phyloP scores from a whole-genome alignment of 2,329 filamentous ascomycete species.

The Cordyceps fumosorosea region DNA sequence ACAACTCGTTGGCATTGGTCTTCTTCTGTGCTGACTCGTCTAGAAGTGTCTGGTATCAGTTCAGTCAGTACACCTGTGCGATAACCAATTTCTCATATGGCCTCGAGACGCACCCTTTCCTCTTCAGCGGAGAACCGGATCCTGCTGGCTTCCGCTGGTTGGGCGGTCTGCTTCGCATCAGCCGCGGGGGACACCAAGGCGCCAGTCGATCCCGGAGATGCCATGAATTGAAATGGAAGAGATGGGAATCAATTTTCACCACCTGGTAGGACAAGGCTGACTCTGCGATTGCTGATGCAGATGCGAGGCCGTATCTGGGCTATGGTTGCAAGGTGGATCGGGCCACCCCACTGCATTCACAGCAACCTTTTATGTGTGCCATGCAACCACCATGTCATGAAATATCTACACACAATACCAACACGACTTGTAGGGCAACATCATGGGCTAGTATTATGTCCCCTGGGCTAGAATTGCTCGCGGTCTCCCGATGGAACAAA shows the following conservation, averaged over 20 bases:
- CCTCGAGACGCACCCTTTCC: constrained; percentile 2
- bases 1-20: constrained; percentile 70
- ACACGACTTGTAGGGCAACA: too few species aligned
- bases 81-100: neutral
- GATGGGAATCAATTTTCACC: neutral
- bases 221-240: neutral
- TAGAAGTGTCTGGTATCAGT: constrained; percentile 51
- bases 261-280: neutral
- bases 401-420: too few species aligned
- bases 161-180: neutral
- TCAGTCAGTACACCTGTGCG: neutral
- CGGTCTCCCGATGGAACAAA: too few species aligned
- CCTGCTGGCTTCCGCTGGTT: neutral
- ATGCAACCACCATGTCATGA: neutral
- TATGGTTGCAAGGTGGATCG: neutral
- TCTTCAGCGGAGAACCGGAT: neutral
- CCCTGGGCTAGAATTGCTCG: too few species aligned
- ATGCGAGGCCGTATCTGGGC: neutral
- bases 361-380: neutral
- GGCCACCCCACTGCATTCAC: neutral
- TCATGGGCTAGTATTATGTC: too few species aligned
- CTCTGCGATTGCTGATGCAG: neutral
- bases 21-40: constrained; percentile 68
- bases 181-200: neutral
- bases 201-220: neutral